Percentiles rank a stretch among this genome's conserved stretches.
Evolutionary conservation across 1,284 basidiomycete genomes (phyloP).

Genomic region (Chondrostereum purpureum): DNA sequence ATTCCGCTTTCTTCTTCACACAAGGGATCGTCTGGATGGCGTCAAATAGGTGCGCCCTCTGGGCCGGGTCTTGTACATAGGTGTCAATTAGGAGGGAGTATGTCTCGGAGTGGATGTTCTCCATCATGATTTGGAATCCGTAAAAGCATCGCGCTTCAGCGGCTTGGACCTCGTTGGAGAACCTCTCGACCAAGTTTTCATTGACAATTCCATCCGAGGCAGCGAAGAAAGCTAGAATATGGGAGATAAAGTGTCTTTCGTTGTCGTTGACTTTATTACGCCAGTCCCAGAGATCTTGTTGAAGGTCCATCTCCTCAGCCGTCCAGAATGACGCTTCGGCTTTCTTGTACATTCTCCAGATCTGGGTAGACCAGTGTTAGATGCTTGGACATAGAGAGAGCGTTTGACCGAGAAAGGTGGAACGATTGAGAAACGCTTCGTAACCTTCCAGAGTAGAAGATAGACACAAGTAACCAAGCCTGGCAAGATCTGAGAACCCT

Average conservation of each 20-base stretch:
- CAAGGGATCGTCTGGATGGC: slow-evolving; percentile 94
- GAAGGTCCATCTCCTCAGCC: slow-evolving; percentile 96
- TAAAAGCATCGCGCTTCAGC: slow-evolving; percentile 98
- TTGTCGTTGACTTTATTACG: slow-evolving; percentile 87
- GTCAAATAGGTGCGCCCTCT: slow-evolving; percentile 87
- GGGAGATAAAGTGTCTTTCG: slow-evolving; percentile 94
- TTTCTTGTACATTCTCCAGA: slow-evolving; percentile 97
- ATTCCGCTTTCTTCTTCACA: slow-evolving; percentile 88
- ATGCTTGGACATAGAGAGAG: neutral
- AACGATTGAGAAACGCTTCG: too few relatives aligned
- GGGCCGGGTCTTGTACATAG: slow-evolving; percentile 85
- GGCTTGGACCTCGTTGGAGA: slow-evolving; percentile 90
- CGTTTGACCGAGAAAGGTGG: neutral
- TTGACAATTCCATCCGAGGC: slow-evolving; percentile 98
- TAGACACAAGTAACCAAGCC: too few relatives aligned
- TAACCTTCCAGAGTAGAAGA: too few relatives aligned
- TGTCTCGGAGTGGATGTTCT: slow-evolving; percentile 95
- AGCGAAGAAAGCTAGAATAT: slow-evolving; percentile 95
- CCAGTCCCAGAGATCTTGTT: slow-evolving; percentile 92
- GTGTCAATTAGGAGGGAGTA: slow-evolving; percentile 98
- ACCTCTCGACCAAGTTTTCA: slow-evolving; percentile 94
- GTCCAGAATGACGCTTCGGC: slow-evolving; percentile 95
- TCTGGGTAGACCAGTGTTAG: slow-evolving; percentile 39
- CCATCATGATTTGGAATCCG: slow-evolving; percentile 99
- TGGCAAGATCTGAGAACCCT: too few relatives aligned